These are phyloP conservation scores for Pichia sp. DNA, from an alignment of 1,139 yeast genomes.

Conservation along the genomic window DNA sequence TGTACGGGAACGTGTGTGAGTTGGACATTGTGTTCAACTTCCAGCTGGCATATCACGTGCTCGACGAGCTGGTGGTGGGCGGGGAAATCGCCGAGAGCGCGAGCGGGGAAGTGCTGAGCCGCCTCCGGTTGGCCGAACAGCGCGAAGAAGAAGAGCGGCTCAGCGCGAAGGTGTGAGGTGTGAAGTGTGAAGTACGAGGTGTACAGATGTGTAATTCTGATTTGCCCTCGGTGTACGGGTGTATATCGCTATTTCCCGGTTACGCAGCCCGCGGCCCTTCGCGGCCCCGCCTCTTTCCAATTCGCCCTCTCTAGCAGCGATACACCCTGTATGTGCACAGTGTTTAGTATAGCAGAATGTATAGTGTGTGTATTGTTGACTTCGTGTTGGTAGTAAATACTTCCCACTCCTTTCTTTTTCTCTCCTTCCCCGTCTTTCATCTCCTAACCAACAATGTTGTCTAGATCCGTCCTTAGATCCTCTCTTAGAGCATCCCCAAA, in stretches of 20 bases:
- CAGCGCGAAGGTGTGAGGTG: too few species aligned
- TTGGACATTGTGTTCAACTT: slow-evolving; percentile 91
- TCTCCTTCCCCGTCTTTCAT: neutral
- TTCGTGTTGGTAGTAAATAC: too few species aligned
- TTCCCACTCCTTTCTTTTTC: neutral
- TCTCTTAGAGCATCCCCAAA: slow-evolving; percentile 10
- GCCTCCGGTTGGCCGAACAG: too few species aligned
- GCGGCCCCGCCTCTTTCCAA: too few species aligned
- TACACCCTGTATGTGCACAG: too few species aligned
- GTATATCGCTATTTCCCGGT: neutral
- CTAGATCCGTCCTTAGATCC: slow-evolving; percentile 20
- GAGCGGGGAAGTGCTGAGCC: slow-evolving; percentile 68
- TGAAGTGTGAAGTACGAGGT: too few species aligned
- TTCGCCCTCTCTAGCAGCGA: neutral
- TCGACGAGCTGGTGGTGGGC: slow-evolving; percentile 78
- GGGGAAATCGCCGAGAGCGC: slow-evolving; percentile 86
- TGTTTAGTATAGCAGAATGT: too few species aligned
- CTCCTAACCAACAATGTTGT: slow-evolving; percentile 16
- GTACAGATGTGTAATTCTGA: too few species aligned
- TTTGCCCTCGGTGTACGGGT: too few species aligned
- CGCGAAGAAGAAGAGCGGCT: slow-evolving; percentile 58
- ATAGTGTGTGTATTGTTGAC: too few species aligned
- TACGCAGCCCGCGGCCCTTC: slow-evolving; percentile 1
- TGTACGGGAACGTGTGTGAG: slow-evolving; percentile 95
- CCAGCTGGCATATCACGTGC: slow-evolving; percentile 83